Evolutionary conservation across 1,139 yeast genomes (phyloP).

Genomic region (Diutina pseudorugosa): DNA sequence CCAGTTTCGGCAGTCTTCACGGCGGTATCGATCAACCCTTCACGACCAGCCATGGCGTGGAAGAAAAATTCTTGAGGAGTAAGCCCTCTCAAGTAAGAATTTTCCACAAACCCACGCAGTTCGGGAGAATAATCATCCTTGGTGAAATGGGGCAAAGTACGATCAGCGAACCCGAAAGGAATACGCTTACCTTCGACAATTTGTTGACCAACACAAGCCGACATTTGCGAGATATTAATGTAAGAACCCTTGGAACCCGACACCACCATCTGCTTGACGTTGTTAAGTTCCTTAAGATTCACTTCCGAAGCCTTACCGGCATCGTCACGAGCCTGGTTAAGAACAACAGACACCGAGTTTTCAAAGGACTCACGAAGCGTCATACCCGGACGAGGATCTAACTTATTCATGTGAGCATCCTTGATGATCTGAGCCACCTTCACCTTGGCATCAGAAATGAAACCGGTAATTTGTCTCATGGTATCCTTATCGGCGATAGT

Average conservation of each 20-base stretch:
- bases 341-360: slow-evolving; percentile 88
- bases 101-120: slow-evolving; percentile 95
- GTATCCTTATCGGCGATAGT: slow-evolving; percentile 97
- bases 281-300: slow-evolving; percentile 84
- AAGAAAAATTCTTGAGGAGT: slow-evolving; percentile 98
- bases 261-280: slow-evolving; percentile 97
- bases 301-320: slow-evolving; percentile 98
- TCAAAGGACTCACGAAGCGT: slow-evolving; percentile 96
- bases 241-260: slow-evolving; percentile 99
- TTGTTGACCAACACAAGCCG: slow-evolving; percentile 99
- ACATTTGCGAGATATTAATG: slow-evolving; percentile 97
- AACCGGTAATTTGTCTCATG: slow-evolving; percentile 84
- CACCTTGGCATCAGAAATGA: slow-evolving; percentile 84
- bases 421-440: slow-evolving; percentile 87
- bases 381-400: slow-evolving; percentile 99
- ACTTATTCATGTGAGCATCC: slow-evolving; percentile 79
- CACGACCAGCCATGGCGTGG: slow-evolving; percentile 99
- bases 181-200: slow-evolving; percentile 99
- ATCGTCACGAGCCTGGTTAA: slow-evolving; percentile 97
- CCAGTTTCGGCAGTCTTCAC: slow-evolving; percentile 99
- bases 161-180: slow-evolving; percentile 92
- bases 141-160: slow-evolving; percentile 95
- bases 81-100: slow-evolving; percentile 91
- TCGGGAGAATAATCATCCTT: slow-evolving; percentile 98
- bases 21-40: slow-evolving; percentile 98